Percentiles rank a stretch among this genome's conserved stretches.
These are phyloP conservation scores for Primulina tabacum DNA, from an alignment of 257 asterid species.

Conservation along the genomic window DNA sequence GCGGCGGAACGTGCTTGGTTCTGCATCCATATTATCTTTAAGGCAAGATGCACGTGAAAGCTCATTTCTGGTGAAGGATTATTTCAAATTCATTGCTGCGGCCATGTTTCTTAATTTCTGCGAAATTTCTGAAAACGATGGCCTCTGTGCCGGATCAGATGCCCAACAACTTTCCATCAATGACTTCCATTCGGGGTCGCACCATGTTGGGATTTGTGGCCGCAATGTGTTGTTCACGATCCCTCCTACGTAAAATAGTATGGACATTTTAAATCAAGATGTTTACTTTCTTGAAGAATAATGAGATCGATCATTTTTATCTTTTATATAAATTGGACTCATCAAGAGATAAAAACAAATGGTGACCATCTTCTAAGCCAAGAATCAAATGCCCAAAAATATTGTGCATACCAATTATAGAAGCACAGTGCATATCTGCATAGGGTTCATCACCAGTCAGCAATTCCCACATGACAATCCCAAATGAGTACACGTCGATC, in stretches of 20 bases:
- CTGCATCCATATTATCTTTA: slow-evolving; percentile 13
- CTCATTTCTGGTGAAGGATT: slow-evolving; percentile 23
- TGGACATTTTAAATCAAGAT: not conserved
- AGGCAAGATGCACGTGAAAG: slow-evolving; percentile 14
- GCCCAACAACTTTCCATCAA: slow-evolving; percentile 71
- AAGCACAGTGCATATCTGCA: slow-evolving; percentile 90
- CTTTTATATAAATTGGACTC: not conserved
- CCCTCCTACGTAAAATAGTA: slow-evolving; percentile 55
- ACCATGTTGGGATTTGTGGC: slow-evolving; percentile 92
- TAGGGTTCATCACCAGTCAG: slow-evolving; percentile 99
- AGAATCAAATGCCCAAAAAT: slow-evolving; percentile 3
- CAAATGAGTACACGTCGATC: slow-evolving; percentile 97
- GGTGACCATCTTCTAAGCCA: not conserved
- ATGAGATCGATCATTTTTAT: slow-evolving; percentile 8
- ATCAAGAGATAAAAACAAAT: not conserved
- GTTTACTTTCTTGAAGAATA: not conserved
- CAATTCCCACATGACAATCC: slow-evolving; percentile 97
- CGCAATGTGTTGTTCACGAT: slow-evolving; percentile 86
- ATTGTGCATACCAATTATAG: slow-evolving; percentile 67
- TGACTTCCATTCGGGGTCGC: slow-evolving; percentile 97
- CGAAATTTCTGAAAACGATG: not conserved
- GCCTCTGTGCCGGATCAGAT: not conserved
- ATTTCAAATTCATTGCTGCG: slow-evolving; percentile 91
- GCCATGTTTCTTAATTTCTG: slow-evolving; percentile 81
- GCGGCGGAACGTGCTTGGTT: slow-evolving; percentile 26